Evolutionary conservation across 73 alveolate genomes (phyloP), one percentile per base, ranked within the genome.

Genomic region (Paramecium caudatum): DNA sequence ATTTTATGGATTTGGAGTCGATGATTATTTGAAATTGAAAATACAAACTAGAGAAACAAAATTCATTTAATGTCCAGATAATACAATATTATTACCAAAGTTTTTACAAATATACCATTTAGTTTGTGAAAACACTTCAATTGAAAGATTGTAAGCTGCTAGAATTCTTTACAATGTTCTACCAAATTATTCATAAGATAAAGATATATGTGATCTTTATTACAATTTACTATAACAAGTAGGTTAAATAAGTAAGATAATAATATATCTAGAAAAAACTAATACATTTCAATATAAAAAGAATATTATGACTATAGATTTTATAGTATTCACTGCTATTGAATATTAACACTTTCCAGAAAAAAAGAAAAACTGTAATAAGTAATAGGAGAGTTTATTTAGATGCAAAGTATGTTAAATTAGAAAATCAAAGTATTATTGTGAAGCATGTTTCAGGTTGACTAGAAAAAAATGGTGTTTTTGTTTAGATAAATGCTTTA

Each of bases 331-430:
- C 17, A 12, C 27, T 32, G 15, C 34, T 3, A 25, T 16, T 33
- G 83, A 65, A 33, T 33, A 65, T 65, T 21, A 65, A 16, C 83
- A 65, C 39, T 65, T 65, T 36, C 83, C 83, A 32, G 49, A 65
- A 9, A 3, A 25, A 1, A 33, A 36, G 21, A 65, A 36, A 65
- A 65, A 65, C 34, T 65, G 83, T 43, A 65, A 33, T 65, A 9
- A 27, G 80, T 55, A 55, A 27, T 19, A 1, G 12, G 2, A 10
- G 9, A 9, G 4, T 10, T 19, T 55, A 3, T 1, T 27, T 55
- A 55, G 80, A 55, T 55, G 80, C 7, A 55, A 55, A 55, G 80
- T 23, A 6, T 55, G 80, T 55, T 55, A 55, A 55, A 27, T 27
- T 12, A 37, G 30, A 27, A 63, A 63, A 63, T 63, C 50, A 30